Percentiles rank a stretch among this genome's conserved stretches.
phyloP scores from a whole-genome alignment of 305 asterid species.

The Ajuga reptans region DNA sequence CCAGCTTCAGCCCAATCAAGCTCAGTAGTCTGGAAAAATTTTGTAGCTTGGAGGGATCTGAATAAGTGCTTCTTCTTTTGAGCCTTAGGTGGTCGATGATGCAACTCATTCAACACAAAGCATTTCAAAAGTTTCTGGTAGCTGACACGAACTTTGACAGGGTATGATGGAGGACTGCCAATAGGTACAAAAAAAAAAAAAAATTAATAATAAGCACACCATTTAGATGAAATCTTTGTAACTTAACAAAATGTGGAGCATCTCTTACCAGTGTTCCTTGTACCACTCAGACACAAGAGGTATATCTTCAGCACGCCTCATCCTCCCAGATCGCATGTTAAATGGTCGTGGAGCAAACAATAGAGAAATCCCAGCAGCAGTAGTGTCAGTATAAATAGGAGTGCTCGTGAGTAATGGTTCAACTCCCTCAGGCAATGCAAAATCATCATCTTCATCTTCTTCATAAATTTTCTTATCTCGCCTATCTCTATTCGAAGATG shows the following conservation, averaged over 20 bases:
- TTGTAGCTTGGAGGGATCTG: slow-evolving; percentile 93
- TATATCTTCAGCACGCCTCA: slow-evolving; percentile 97
- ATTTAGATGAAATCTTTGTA: background rate
- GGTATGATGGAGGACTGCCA: slow-evolving; percentile 92
- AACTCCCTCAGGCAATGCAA: slow-evolving; percentile 75
- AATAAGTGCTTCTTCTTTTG: slow-evolving; percentile 96
- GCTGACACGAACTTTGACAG: slow-evolving; percentile 99
- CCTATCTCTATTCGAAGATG: slow-evolving; percentile 65
- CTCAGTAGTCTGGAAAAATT: slow-evolving; percentile 95
- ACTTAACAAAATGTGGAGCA: slow-evolving; percentile 8
- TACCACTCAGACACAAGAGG: slow-evolving; percentile 99
- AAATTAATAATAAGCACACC: background rate
- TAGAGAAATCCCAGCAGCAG: slow-evolving; percentile 94
- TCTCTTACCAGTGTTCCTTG: slow-evolving; percentile 90
- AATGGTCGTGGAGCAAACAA: slow-evolving; percentile 98
- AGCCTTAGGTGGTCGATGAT: slow-evolving; percentile 99
- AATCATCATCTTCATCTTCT: slow-evolving; percentile 86
- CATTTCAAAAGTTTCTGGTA: slow-evolving; percentile 95
- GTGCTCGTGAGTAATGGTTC: slow-evolving; percentile 64
- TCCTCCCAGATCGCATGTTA: slow-evolving; percentile 97
- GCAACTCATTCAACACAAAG: slow-evolving; percentile 95
- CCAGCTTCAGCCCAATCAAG: slow-evolving; percentile 99
- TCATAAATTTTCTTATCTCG: slow-evolving; percentile 66
- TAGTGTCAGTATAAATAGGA: slow-evolving; percentile 88
- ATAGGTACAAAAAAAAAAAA: background rate